These are phyloP conservation scores for Truncatella angustata DNA, from an alignment of 2,329 filamentous ascomycete genomes.

Conservation along the genomic window DNA sequence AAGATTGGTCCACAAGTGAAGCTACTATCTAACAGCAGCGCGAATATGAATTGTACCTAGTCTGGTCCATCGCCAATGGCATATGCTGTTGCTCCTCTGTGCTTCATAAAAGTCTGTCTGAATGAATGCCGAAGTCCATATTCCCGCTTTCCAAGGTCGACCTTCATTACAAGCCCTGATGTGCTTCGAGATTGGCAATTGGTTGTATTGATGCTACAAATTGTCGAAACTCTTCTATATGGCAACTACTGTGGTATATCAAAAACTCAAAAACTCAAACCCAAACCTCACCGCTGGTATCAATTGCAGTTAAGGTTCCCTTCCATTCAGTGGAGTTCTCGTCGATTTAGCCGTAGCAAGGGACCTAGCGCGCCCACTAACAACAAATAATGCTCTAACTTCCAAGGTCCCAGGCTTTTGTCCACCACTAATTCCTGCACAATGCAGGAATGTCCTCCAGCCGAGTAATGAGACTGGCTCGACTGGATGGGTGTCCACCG, in stretches of 20 bases:
- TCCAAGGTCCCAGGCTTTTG: neutral
- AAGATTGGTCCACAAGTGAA: neutral
- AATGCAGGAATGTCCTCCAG: neutral
- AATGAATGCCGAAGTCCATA: too few species aligned
- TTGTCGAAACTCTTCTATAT: neutral
- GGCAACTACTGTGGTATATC: neutral
- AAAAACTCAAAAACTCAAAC: neutral
- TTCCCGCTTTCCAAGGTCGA: neutral
- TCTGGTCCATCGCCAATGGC: too few species aligned
- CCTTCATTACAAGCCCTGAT: neutral
- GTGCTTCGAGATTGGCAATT: neutral
- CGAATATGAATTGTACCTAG: too few species aligned
- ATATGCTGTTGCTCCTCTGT: too few species aligned
- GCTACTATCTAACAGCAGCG: neutral
- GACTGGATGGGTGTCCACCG: neutral
- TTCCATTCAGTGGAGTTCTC: neutral
- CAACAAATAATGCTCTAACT: too few species aligned
- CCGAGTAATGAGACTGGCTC: neutral
- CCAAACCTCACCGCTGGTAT: conserved; percentile 1
- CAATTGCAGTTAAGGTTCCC: neutral
- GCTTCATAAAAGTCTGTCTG: too few species aligned
- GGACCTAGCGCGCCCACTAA: too few species aligned
- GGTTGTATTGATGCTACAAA: neutral
- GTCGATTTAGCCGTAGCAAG: conserved; percentile 4
- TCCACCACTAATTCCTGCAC: neutral